These are phyloP conservation scores for Phlebopus sp. DNA, from an alignment of 1,284 basidiomycete species.

Conservation along the genomic window DNA sequence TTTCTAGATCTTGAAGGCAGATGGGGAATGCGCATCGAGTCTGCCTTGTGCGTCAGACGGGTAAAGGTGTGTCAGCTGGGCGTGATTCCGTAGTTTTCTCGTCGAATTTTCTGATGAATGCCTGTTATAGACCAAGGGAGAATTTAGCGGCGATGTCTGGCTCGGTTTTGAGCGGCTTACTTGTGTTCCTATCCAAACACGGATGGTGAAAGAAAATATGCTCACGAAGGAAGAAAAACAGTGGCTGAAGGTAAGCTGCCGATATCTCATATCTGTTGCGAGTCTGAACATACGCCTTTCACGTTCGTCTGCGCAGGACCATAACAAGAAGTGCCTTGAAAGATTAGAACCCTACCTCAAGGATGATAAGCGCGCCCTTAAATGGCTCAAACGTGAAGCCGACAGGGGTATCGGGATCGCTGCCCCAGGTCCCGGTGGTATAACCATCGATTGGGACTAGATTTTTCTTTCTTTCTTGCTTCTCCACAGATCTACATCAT, in stretches of 20 bases:
- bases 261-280: too few species aligned
- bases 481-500: slow-evolving; percentile 18
- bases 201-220: slow-evolving; percentile 84
- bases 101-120: slow-evolving; percentile 9
- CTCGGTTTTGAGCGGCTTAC: slow-evolving; percentile 88
- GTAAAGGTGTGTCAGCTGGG: slow-evolving; percentile 52
- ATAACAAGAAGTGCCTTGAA: slow-evolving; percentile 79
- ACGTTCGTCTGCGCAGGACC: slow-evolving; percentile 47
- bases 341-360: slow-evolving; percentile 72
- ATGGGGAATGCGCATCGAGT: slow-evolving; percentile 92
- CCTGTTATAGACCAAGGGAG: slow-evolving; percentile 55
- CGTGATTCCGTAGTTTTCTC: slow-evolving; percentile 6
- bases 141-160: slow-evolving; percentile 75
- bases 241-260: slow-evolving; percentile 81
- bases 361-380: slow-evolving; percentile 76
- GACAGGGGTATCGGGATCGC: slow-evolving; percentile 69
- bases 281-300: slow-evolving; percentile 1
- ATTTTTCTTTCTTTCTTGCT: slow-evolving; percentile 4
- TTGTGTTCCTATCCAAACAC: slow-evolving; percentile 90
- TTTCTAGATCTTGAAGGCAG: slow-evolving; percentile 70
- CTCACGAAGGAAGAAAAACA: slow-evolving; percentile 82
- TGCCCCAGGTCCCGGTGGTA: slow-evolving; percentile 54
- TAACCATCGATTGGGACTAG: slow-evolving; percentile 75
- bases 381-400: slow-evolving; percentile 78
- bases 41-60: slow-evolving; percentile 68